A percentile compares a stretch with the other conserved stretches of the same genome.
These are phyloP conservation scores for Cicer judaicum DNA, from an alignment of 306 rosid genomes.

Conservation along the genomic window DNA sequence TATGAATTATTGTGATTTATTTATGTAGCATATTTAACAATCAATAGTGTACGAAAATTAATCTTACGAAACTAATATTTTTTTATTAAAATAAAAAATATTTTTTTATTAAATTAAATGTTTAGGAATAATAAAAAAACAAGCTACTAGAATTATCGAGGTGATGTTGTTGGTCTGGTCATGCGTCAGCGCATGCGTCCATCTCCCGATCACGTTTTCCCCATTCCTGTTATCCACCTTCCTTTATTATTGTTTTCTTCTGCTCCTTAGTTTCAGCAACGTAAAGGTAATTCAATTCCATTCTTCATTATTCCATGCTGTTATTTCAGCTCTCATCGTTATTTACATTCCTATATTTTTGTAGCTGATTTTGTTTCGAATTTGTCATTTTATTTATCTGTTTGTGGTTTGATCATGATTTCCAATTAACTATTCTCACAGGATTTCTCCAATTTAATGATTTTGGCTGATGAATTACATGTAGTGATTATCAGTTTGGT, in stretches of 20 bases:
- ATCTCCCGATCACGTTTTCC: not conserved
- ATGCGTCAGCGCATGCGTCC: slow-evolving; percentile 36
- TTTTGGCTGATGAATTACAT: not conserved
- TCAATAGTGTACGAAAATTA: too few species aligned
- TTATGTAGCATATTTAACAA: too few species aligned
- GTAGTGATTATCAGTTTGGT: not conserved
- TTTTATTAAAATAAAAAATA: too few species aligned
- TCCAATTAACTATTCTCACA: slow-evolving; percentile 7
- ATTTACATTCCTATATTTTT: not conserved
- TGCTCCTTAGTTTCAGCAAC: not conserved
- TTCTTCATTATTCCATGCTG: not conserved
- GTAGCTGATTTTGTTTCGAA: slow-evolving; percentile 31
- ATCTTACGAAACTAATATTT: too few species aligned
- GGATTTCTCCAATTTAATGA: slow-evolving; percentile 33
- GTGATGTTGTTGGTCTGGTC: too few species aligned
- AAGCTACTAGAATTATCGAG: not conserved
- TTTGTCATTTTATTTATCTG: not conserved
- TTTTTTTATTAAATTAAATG: too few species aligned
- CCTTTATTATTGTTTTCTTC: not conserved
- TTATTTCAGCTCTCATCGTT: slow-evolving; percentile 19
- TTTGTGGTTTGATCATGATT: slow-evolving; percentile 11
- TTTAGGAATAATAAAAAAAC: too few species aligned
- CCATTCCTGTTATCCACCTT: not conserved
- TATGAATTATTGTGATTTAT: too few species aligned
- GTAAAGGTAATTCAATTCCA: slow-evolving; percentile 28